A percentile compares a stretch with the other conserved stretches of the same genome.
phyloP scores from a whole-genome alignment of 2,329 filamentous ascomycete species.

The Arthrobotrys megalospora region DNA sequence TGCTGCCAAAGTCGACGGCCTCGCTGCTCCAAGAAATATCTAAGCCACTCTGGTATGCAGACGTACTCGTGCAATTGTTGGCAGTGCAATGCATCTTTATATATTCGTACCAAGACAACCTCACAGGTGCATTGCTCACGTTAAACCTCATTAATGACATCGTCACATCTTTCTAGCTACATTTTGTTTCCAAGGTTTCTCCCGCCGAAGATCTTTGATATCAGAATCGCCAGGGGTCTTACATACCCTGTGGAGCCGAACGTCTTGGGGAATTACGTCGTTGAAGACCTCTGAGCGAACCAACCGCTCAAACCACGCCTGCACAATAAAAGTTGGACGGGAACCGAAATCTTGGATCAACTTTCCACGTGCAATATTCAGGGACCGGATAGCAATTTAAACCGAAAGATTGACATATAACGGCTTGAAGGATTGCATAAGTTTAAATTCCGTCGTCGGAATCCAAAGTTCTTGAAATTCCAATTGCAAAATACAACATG shows the following conservation, averaged over 20 bases:
- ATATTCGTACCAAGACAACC: not conserved
- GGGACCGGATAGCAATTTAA: not conserved
- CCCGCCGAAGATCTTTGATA: constrained; percentile 47
- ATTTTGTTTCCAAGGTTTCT: constrained; percentile 33
- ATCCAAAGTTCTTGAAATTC: not conserved
- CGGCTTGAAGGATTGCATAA: not conserved
- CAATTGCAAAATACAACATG: not conserved
- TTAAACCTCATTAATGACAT: constrained; percentile 24
- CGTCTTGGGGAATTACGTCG: constrained; percentile 50
- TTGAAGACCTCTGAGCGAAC: constrained; percentile 24
- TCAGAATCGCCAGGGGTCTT: constrained; percentile 23
- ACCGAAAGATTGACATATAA: constrained; percentile 22
- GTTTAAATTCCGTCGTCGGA: constrained; percentile 2
- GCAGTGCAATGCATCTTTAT: too few species aligned
- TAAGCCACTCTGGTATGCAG: too few species aligned
- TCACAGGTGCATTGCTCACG: not conserved
- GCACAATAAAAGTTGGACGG: constrained; percentile 46
- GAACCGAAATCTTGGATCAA: constrained; percentile 1
- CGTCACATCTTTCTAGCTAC: constrained; percentile 33
- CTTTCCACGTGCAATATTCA: constrained; percentile 17
- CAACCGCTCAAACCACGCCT: constrained; percentile 6
- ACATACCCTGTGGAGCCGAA: constrained; percentile 22
- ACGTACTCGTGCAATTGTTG: too few species aligned
- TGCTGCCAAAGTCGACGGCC: too few species aligned
- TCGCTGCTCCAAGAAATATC: too few species aligned